Evolutionary conservation across 495 filamentous ascomycete species (phyloP), one percentile per base, ranked within the genome.

Genomic region (Xylaria cubensis): DNA sequence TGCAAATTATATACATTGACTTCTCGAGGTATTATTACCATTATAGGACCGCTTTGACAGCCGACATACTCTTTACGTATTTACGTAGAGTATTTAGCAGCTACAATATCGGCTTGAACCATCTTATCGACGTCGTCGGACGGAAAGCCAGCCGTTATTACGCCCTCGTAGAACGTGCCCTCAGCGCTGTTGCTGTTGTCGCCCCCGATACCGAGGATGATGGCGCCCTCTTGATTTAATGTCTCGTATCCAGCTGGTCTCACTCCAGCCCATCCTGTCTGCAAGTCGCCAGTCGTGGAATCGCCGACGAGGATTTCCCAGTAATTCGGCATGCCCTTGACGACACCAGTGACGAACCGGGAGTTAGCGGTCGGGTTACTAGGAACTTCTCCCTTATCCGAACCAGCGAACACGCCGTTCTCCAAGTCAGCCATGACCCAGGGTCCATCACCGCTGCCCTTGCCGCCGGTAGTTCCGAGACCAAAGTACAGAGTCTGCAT

Each of bases 391-490:
- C 56, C 56, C 15, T 12, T 6, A 34, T 59, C 56, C 29, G 56
- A 1, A 17, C 56, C 56, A 17, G 56, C 56, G 56, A 59, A 59
- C 12, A 59, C 56, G 32, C 56, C 56, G 19, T 59, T 59, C 56
- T 59, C 56, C 56, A 59, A 59, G 56, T 59, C 56, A 34, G 56
- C 56, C 56, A 59, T 59, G 56, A 59, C 56, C 56, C 56, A 59
- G 3, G 56, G 56, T 26, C 56, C 56, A 1, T 59, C 32, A 34
- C 56, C 56, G 56, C 56, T 59, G 0, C 56, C 56, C 1, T 59
- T 1, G 26, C 56, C 56, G 15, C 56, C 56, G 4, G 56, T 59
- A 32, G 56, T 59, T 13, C 56, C 56, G 15, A 59, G 56, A 19
- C 56, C 56, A 2, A 59, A 59, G 56, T 59, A 59, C 4, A 59